phyloP scores from a whole-genome alignment of 306 rosid species.

The Rubus parviflorus region DNA sequence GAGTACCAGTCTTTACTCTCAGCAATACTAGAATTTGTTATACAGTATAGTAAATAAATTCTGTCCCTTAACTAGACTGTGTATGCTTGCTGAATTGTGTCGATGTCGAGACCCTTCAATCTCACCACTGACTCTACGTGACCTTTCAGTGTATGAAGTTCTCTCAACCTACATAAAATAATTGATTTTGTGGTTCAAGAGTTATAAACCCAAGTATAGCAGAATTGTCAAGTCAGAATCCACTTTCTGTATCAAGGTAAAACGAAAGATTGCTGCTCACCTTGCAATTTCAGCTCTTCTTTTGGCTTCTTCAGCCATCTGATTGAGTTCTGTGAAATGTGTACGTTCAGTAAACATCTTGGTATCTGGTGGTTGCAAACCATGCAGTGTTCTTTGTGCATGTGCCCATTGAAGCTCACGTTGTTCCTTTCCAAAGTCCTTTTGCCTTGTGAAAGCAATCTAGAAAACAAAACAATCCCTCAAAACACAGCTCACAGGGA shows the following conservation, averaged over 20 bases:
- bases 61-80: conserved; percentile 58
- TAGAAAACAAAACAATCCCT: conserved; percentile 34
- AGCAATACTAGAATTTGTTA: conserved; percentile 39
- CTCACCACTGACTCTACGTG: conserved; percentile 99
- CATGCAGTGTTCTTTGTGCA: conserved; percentile 94
- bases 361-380: conserved; percentile 79
- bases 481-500: conserved; percentile 12
- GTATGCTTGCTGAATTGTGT: conserved; percentile 97
- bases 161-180: conserved; percentile 50
- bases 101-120: conserved; percentile 92
- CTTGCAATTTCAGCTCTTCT: conserved; percentile 98
- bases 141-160: conserved; percentile 86
- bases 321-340: conserved; percentile 83
- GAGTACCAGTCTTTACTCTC: conserved; percentile 46
- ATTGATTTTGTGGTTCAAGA: background rate
- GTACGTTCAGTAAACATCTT: conserved; percentile 80
- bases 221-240: background rate
- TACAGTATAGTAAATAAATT: conserved; percentile 39
- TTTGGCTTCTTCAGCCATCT: conserved; percentile 98
- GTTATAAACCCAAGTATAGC: background rate
- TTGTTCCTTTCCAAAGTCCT: conserved; percentile 97
- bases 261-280: conserved; percentile 31
- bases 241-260: background rate
- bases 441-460: conserved; percentile 99
- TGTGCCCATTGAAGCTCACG: conserved; percentile 99